Evolutionary conservation across 495 filamentous ascomycete genomes (phyloP).

Genomic region (Talaromyces ruber): DNA sequence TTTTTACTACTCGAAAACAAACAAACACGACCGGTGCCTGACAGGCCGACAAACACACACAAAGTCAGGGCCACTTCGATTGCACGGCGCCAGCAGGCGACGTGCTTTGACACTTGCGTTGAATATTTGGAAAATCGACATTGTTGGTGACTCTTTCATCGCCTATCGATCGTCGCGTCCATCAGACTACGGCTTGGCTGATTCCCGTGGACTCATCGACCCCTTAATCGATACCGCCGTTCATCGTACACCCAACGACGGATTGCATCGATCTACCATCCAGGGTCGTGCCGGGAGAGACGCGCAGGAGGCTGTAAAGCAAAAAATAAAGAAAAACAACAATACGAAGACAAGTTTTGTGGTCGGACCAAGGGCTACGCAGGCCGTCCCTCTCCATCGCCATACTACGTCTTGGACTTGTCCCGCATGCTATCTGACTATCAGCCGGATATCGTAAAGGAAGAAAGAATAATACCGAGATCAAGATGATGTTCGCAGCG

Average conservation of each 20-base stretch:
- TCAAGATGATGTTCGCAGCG: constrained; percentile 25
- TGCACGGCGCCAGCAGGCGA: constrained; percentile 6
- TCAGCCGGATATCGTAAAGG: neutral
- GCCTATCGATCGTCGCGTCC: neutral
- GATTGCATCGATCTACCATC: neutral
- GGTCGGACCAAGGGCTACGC: constrained; percentile 30
- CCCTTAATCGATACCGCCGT: neutral
- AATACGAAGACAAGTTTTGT: neutral
- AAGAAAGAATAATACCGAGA: neutral
- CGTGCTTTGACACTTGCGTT: neutral
- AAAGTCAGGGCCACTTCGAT: constrained; percentile 1
- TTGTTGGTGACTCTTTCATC: neutral
- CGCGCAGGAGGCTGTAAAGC: neutral
- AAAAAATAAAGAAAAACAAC: neutral
- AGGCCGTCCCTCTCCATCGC: constrained; percentile 30
- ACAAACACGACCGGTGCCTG: neutral
- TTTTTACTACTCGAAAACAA: neutral
- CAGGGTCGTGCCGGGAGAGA: neutral
- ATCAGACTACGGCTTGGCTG: neutral
- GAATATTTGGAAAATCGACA: neutral
- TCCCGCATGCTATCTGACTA: neutral
- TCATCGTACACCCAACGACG: neutral
- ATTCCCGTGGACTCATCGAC: neutral
- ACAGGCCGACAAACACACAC: neutral
- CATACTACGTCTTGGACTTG: constrained; percentile 2